Evolutionary conservation across 2,329 filamentous ascomycete species (phyloP), one percentile per base, ranked within the genome.

Genomic region (Cordyceps tenuipes): DNA sequence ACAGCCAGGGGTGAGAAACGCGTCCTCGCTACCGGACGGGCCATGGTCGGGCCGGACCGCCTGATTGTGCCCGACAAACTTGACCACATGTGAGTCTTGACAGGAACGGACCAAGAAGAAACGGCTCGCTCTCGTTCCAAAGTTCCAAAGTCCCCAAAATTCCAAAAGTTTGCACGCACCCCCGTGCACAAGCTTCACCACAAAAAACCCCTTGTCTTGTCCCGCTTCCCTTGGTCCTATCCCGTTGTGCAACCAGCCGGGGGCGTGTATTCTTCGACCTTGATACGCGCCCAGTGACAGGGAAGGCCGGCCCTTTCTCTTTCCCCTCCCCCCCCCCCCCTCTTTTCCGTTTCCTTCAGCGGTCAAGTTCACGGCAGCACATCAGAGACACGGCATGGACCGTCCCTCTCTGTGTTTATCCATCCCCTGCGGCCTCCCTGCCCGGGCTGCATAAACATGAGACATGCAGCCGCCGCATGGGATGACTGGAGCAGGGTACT

Each of bases 1-100:
- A 97, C 92, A 0, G 76, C 80, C 55, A 88, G 90, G 70, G 93
- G 93, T 57, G 89, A 91, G 77, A 89, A 84, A 71, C 82, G 89
- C 62, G 82, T 92, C 61, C 78, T 76, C 61, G 86, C 88, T 1
- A 97, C 93, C 0, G 92, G 92, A 7, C 83, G 85, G 66, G 92
- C 91, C 2, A 80, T 97, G 31, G 86, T 97, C 8, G 93, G 93
- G 15, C 79, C 86, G 62, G 90, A 97, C 70, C 80, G 92, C 50
- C 77, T 96, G 62, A 95, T 97, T 65, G 90, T 91, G 6, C 91
- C 91, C 0, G 83, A 78, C 65, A 89, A 92, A 69, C 77, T 96
- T 53, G 87, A 85, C 5, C 90, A 96, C 71, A 88, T 97, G 88
- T 94, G 76, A 69, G 83, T 75, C 31, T 21, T 8, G 8, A 17